Conservation (phyloP, 164 flowering plant species). For the Stephania cephalantha region DNA sequence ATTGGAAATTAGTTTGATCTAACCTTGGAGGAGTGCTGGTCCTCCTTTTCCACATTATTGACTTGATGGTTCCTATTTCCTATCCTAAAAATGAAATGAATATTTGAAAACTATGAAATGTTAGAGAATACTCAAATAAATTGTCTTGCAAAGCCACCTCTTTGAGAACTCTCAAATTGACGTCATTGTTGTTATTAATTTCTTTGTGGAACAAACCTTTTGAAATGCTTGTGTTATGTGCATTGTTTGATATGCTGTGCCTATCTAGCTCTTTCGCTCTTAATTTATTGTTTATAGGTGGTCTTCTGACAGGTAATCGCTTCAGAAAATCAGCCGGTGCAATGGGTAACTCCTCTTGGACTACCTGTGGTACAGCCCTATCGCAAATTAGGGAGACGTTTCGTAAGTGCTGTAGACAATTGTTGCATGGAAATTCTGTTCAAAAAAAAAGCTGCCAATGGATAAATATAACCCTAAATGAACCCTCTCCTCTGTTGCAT, state of each 20-base stretch:
- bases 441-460: not conserved
- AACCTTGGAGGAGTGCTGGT: too few species aligned
- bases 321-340: constrained; percentile 62
- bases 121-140: not conserved
- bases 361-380: constrained; percentile 94
- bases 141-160: not conserved
- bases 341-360: constrained; percentile 85
- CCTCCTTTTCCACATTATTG: too few species aligned
- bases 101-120: not conserved
- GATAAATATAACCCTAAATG: not conserved
- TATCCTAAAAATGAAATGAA: not conserved
- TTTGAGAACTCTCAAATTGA: not conserved
- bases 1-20: not conserved
- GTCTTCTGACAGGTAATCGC: constrained; percentile 57
- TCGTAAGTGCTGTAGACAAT: constrained; percentile 34
- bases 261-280: not conserved
- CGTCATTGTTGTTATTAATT: not conserved
- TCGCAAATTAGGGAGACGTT: constrained; percentile 54
- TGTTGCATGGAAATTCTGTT: not conserved
- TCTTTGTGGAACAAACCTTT: not conserved
- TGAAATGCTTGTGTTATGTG: not conserved
- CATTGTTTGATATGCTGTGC: not conserved
- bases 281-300: not conserved
- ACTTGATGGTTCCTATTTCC: too few species aligned
- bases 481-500: not conserved